Percentiles rank a stretch among this genome's conserved stretches.
phyloP scores from a whole-genome alignment of 2,329 filamentous ascomycete species.

The Exophiala calicioides region DNA sequence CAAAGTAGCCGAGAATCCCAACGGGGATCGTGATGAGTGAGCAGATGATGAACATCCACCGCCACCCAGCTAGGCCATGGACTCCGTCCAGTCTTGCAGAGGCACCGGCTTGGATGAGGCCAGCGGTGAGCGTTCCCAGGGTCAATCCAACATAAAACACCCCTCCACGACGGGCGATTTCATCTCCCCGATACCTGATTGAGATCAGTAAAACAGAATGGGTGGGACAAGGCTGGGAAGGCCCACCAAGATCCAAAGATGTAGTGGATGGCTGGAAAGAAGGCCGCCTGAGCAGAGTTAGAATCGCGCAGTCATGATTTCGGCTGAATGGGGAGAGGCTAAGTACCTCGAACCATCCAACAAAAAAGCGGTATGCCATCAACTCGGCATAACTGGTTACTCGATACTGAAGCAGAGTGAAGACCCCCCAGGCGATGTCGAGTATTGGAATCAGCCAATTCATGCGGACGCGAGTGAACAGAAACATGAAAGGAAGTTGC shows the following conservation, averaged over 20 bases:
- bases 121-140: slow-evolving; percentile 54
- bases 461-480: slow-evolving; percentile 51
- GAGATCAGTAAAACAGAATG: too few species aligned
- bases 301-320: too few species aligned
- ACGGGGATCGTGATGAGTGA: slow-evolving; percentile 55
- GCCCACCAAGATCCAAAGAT: slow-evolving; percentile 30
- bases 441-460: slow-evolving; percentile 57
- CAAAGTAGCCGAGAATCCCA: slow-evolving; percentile 40
- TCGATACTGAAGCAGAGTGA: slow-evolving; percentile 59
- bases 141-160: slow-evolving; percentile 40
- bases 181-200: slow-evolving; percentile 31
- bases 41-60: slow-evolving; percentile 62
- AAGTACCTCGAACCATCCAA: slow-evolving; percentile 32
- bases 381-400: slow-evolving; percentile 36
- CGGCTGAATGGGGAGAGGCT: slow-evolving; percentile 18
- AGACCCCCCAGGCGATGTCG: slow-evolving; percentile 57
- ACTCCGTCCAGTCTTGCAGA: slow-evolving; percentile 55
- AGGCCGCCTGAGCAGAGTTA: slow-evolving; percentile 47
- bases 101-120: slow-evolving; percentile 57
- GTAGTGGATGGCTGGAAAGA: slow-evolving; percentile 37
- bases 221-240: too few species aligned
- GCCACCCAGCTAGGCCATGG: slow-evolving; percentile 53
- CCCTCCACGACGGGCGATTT: slow-evolving; percentile 40
- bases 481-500: slow-evolving; percentile 55
- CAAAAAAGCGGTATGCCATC: slow-evolving; percentile 18